Percentiles rank a stretch among this genome's conserved stretches.
Evolutionary conservation across 2,329 filamentous ascomycete genomes (phyloP).

Genomic region (Penicillium sp.): DNA sequence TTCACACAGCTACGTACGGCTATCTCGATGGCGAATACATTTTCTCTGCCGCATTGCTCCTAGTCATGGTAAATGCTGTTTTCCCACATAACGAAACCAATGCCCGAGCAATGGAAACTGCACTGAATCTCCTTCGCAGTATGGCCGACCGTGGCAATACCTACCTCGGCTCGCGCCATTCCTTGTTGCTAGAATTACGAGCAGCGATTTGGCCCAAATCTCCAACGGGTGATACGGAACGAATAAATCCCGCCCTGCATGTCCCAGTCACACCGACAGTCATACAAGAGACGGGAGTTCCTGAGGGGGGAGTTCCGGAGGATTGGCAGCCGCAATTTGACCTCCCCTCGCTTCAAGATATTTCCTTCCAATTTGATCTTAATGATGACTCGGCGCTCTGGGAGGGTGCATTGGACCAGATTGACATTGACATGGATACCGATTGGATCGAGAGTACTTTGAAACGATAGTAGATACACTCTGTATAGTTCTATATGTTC

Average conservation of each 20-base stretch:
- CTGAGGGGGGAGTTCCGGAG: constrained; percentile 1
- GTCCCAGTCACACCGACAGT: constrained; percentile 13
- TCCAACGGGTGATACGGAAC: constrained; percentile 1
- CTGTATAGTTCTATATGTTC: neutral
- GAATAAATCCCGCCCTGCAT: constrained; percentile 1
- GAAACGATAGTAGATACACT: constrained; percentile 14
- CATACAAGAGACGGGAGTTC: neutral
- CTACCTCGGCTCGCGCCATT: constrained; percentile 44
- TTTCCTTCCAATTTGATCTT: constrained; percentile 35
- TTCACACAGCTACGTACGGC: constrained; percentile 48
- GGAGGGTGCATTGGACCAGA: constrained; percentile 41
- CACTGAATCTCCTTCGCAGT: constrained; percentile 45
- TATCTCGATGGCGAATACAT: constrained; percentile 57
- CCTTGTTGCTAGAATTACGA: constrained; percentile 37
- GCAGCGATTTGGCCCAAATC: constrained; percentile 26
- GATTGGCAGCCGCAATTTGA: constrained; percentile 21
- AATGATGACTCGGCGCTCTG: constrained; percentile 40
- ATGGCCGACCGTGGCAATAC: constrained; percentile 54
- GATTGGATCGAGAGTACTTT: constrained; percentile 38
- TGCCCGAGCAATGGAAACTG: constrained; percentile 44
- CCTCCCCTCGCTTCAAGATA: constrained; percentile 26
- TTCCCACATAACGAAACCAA: constrained; percentile 47
- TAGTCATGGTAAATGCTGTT: constrained; percentile 53
- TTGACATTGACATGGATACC: constrained; percentile 42
- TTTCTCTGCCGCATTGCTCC: constrained; percentile 52